Evolutionary conservation across 768 basidiomycete genomes (phyloP).

Genomic region (Auricularia cornea): DNA sequence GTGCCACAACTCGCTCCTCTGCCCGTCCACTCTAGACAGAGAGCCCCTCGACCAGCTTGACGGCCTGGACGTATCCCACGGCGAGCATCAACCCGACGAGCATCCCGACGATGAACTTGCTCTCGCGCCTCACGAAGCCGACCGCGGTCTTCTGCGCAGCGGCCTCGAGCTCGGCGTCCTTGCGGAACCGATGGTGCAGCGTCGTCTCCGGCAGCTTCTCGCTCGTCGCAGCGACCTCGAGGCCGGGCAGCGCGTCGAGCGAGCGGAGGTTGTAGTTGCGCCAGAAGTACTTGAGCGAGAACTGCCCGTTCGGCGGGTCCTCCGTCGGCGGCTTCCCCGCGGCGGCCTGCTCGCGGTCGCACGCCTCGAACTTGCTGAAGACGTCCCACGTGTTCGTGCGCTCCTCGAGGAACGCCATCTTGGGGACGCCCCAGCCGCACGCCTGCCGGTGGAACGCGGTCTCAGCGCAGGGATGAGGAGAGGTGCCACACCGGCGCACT

Average conservation of each 20-base stretch:
- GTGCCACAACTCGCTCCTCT: no score
- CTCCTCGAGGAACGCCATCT: not conserved
- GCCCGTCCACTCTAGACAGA: no score
- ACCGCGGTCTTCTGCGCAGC: not conserved
- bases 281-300: not conserved
- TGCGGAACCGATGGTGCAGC: not conserved
- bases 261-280: not conserved
- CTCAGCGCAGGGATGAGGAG: not conserved
- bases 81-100: not conserved
- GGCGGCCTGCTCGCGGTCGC: not conserved
- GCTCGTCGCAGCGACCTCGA: not conserved
- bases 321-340: not conserved
- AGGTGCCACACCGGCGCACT: slow-evolving; percentile 9
- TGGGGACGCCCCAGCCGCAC: not conserved
- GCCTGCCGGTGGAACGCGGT: not conserved
- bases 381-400: not conserved
- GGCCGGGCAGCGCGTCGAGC: not conserved
- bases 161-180: not conserved
- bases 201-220: not conserved
- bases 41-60: not conserved
- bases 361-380: not conserved
- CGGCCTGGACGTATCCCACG: not conserved
- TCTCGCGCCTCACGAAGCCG: not conserved
- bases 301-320: not conserved
- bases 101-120: not conserved